A percentile compares a stretch with the other conserved stretches of the same genome.
phyloP scores from a whole-genome alignment of 495 filamentous ascomycete species.

The Penicillium coprophilum region DNA sequence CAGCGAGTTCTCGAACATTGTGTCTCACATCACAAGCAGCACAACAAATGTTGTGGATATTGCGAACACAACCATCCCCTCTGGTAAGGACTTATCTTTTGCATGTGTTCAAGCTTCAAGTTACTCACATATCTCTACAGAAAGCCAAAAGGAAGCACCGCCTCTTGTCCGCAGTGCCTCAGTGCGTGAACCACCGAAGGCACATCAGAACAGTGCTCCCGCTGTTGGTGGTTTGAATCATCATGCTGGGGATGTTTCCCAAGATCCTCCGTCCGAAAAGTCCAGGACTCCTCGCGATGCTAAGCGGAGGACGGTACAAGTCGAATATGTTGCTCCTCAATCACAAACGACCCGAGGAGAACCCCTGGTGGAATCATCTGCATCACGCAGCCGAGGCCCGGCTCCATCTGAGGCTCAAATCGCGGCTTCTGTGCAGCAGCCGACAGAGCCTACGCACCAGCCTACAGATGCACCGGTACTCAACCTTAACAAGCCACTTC shows the following conservation, averaged over 20 bases:
- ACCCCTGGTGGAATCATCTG: slow-evolving; percentile 21
- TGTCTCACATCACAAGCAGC: slow-evolving; percentile 93
- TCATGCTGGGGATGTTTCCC: slow-evolving; percentile 75
- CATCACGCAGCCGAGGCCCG: slow-evolving; percentile 20
- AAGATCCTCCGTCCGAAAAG: slow-evolving; percentile 60
- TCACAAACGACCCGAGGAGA: slow-evolving; percentile 76
- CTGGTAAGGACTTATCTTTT: slow-evolving; percentile 48
- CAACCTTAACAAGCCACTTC: slow-evolving; percentile 31
- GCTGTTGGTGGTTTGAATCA: slow-evolving; percentile 66
- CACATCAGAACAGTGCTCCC: slow-evolving; percentile 54
- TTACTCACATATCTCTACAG: slow-evolving; percentile 16
- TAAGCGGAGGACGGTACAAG: slow-evolving; percentile 92
- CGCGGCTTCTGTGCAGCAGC: slow-evolving; percentile 10
- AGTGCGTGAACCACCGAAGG: slow-evolving; percentile 82
- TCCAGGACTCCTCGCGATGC: slow-evolving; percentile 70
- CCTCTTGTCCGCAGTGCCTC: slow-evolving; percentile 79
- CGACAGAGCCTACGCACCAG: slow-evolving; percentile 10
- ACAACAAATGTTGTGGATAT: slow-evolving; percentile 87
- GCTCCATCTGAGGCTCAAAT: slow-evolving; percentile 18
- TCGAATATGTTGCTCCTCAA: slow-evolving; percentile 93
- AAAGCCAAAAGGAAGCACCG: slow-evolving; percentile 59
- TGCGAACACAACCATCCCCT: slow-evolving; percentile 69
- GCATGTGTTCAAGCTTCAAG: background rate
- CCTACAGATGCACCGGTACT: slow-evolving; percentile 16
- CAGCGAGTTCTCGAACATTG: slow-evolving; percentile 90